Evolutionary conservation across 2,329 filamentous ascomycete species (phyloP).

Genomic region (Ceratocystis diversiconidia): DNA sequence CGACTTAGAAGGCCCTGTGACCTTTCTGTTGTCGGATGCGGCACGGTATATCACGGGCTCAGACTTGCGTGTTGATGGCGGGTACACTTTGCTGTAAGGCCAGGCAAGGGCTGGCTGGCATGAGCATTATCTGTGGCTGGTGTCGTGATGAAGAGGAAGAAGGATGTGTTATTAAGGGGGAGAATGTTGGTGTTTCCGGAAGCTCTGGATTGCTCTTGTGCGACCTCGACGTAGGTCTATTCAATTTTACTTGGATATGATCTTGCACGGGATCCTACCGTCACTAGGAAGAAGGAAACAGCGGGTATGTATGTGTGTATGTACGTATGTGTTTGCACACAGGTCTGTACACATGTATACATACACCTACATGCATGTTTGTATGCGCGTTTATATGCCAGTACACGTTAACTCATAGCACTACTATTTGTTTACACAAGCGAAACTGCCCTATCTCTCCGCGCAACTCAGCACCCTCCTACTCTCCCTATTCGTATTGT

Average conservation of each 20-base stretch:
- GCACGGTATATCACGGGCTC: constrained; percentile 57
- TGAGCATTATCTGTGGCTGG: not conserved
- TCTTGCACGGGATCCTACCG: constrained; percentile 2
- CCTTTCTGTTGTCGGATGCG: constrained; percentile 71
- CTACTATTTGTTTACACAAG: not conserved
- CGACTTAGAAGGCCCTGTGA: constrained; percentile 86
- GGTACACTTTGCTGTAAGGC: constrained; percentile 50
- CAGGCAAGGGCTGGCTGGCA: not conserved
- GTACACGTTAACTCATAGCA: not conserved
- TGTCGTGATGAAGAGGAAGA: not conserved
- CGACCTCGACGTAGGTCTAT: not conserved
- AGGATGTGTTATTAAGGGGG: not conserved
- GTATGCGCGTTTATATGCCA: not conserved
- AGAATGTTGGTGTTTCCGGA: not conserved
- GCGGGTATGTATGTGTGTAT: not conserved
- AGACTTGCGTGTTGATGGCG: constrained; percentile 70
- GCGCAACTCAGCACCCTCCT: too few species aligned
- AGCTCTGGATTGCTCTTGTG: not conserved
- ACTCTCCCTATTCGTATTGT: too few species aligned
- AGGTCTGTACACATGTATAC: not conserved
- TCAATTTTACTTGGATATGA: not conserved
- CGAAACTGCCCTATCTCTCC: too few species aligned
- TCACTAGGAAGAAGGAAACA: not conserved
- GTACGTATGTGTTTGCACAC: not conserved
- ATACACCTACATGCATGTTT: not conserved